Conservation (phyloP, 225 moss, liverwort and hornwort genomes). For the Rhytidiadelphus loreus region DNA sequence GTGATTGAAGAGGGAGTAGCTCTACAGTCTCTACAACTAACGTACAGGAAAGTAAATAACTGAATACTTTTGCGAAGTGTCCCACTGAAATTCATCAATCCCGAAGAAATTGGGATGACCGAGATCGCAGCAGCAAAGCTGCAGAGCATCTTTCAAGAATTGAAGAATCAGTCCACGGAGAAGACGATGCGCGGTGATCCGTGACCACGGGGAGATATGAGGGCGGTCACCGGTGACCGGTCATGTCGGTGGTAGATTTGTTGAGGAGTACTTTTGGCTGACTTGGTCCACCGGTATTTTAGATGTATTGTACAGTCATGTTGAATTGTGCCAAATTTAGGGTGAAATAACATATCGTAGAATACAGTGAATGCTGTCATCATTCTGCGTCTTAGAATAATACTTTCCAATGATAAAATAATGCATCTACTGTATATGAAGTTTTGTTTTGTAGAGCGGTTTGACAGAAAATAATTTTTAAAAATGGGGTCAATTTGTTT, state of each 20-base stretch:
- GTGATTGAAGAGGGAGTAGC: background rate
- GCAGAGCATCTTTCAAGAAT: background rate
- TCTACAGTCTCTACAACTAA: background rate
- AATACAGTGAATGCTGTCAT: background rate
- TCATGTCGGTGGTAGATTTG: background rate
- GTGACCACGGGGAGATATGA: background rate
- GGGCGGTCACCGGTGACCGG: background rate
- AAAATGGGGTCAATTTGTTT: background rate
- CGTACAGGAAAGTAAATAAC: background rate
- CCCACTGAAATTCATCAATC: background rate
- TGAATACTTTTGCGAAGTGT: background rate
- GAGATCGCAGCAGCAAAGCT: background rate
- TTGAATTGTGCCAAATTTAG: background rate
- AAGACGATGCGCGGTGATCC: background rate
- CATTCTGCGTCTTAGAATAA: background rate
- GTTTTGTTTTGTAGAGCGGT: background rate
- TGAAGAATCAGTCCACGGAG: background rate
- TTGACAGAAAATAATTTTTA: background rate
- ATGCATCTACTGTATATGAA: background rate
- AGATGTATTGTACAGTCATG: background rate
- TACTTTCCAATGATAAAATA: background rate
- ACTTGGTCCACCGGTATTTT: background rate
- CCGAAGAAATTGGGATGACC: background rate
- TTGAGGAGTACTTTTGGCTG: background rate
- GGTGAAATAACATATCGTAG: background rate